Evolutionary conservation across 2,329 filamentous ascomycete species (phyloP).

Genomic region (Diaporthe ampelina): DNA sequence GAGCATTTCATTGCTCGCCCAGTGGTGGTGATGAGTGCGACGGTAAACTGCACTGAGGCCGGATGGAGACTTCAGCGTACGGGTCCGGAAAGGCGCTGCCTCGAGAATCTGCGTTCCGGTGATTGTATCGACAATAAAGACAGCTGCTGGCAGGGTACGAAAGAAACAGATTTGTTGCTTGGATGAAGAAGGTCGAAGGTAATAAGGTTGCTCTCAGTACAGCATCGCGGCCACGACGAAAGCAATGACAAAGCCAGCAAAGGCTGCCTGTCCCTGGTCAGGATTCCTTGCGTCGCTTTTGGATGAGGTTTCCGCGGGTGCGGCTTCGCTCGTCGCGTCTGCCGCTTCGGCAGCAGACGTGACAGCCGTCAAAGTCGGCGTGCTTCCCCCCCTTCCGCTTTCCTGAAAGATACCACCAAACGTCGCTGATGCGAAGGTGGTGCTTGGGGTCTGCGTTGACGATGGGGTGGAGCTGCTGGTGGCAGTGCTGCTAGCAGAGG

Average conservation of each 20-base stretch:
- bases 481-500: slow-evolving; percentile 26
- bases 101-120: slow-evolving; percentile 13
- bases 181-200: slow-evolving; percentile 52
- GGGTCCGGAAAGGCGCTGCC: slow-evolving; percentile 32
- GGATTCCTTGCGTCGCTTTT: slow-evolving; percentile 60
- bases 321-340: slow-evolving; percentile 42
- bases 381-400: slow-evolving; percentile 55
- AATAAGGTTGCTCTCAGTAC: slow-evolving; percentile 53
- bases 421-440: slow-evolving; percentile 43
- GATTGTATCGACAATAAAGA: slow-evolving; percentile 16
- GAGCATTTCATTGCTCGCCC: slow-evolving; percentile 6
- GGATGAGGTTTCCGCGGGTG: slow-evolving; percentile 45
- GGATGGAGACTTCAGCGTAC: background rate
- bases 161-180: slow-evolving; percentile 37
- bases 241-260: slow-evolving; percentile 68
- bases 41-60: background rate
- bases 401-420: slow-evolving; percentile 68
- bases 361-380: slow-evolving; percentile 34
- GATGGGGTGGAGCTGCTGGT: slow-evolving; percentile 40
- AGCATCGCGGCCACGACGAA: slow-evolving; percentile 67
- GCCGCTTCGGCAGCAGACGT: slow-evolving; percentile 32
- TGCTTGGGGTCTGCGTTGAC: slow-evolving; percentile 34
- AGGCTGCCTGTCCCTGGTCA: slow-evolving; percentile 63
- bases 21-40: slow-evolving; percentile 1
- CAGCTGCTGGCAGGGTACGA: slow-evolving; percentile 27